Evolutionary conservation across 805 yeast species (phyloP).

Genomic region (Ogataea haglerorum): DNA sequence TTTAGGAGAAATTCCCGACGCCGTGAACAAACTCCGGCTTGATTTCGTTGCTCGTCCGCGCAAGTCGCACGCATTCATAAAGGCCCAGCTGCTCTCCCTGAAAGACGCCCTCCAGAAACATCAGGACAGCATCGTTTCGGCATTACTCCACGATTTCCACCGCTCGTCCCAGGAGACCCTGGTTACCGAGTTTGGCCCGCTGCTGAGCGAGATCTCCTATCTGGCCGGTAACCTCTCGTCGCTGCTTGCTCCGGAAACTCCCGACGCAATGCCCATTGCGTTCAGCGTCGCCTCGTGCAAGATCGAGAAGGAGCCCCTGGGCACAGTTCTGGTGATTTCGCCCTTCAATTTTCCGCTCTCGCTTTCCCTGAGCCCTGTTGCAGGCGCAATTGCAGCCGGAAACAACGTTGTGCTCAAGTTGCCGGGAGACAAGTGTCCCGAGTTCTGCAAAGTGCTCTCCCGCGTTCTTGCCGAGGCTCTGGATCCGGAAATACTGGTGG

Average conservation of each 20-base stretch:
- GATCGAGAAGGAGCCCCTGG: constrained; percentile 47
- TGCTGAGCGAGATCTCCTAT: constrained; percentile 53
- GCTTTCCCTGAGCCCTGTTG: constrained; percentile 60
- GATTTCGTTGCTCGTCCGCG: constrained; percentile 46
- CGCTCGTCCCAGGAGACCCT: constrained; percentile 61
- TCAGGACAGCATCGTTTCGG: constrained; percentile 49
- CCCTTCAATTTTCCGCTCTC: constrained; percentile 81
- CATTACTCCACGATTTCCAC: constrained; percentile 65
- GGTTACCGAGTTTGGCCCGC: constrained; percentile 51
- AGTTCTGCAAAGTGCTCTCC: constrained; percentile 55
- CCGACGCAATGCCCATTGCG: constrained; percentile 35
- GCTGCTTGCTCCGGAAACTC: constrained; percentile 56
- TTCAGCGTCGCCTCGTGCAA: constrained; percentile 23
- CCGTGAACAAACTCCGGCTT: constrained; percentile 40
- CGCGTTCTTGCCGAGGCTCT: constrained; percentile 49
- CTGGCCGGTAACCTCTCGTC: constrained; percentile 56
- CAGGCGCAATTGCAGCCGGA: constrained; percentile 84
- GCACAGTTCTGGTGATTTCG: constrained; percentile 67
- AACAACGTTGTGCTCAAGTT: constrained; percentile 69
- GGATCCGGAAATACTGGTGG: constrained; percentile 53
- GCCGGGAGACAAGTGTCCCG: constrained; percentile 70
- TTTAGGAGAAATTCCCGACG: constrained; percentile 40
- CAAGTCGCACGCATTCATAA: constrained; percentile 51
- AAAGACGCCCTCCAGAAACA: constrained; percentile 63
- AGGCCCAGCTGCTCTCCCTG: constrained; percentile 61